These are phyloP conservation scores for Termitomyces bulborhizus DNA, from an alignment of 768 basidiomycete genomes.

Conservation along the genomic window DNA sequence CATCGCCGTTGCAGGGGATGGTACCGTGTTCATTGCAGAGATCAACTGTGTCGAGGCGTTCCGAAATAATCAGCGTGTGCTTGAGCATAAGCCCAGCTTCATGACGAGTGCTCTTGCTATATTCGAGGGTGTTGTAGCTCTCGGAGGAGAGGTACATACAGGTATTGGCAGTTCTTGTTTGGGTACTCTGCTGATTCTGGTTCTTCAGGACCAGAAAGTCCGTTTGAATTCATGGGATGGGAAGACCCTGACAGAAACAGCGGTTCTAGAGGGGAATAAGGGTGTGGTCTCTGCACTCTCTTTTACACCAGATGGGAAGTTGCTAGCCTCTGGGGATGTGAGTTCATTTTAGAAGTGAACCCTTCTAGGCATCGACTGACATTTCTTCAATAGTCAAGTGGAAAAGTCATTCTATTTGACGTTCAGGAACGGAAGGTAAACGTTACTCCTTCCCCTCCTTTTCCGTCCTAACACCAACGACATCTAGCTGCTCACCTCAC, in stretches of 20 bases:
- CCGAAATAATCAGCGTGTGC: conserved; percentile 62
- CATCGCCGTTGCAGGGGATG: conserved; percentile 52
- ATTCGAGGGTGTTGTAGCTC: conserved; percentile 46
- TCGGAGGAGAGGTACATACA: conserved; percentile 68
- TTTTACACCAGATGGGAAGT: conserved; percentile 71
- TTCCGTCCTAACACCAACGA: background rate
- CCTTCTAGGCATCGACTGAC: background rate
- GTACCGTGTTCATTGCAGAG: conserved; percentile 62
- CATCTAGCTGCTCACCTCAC: conserved; percentile 54
- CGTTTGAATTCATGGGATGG: conserved; percentile 71
- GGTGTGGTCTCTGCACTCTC: conserved; percentile 68
- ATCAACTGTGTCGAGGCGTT: conserved; percentile 57
- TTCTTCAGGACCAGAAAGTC: conserved; percentile 62
- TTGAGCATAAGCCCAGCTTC: conserved; percentile 46
- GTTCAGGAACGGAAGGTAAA: conserved; percentile 57
- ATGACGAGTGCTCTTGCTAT: conserved; percentile 54
- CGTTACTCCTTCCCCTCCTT: background rate
- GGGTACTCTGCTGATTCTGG: background rate
- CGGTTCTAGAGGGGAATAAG: conserved; percentile 59
- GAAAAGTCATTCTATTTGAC: conserved; percentile 77
- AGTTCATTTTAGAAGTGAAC: conserved; percentile 22
- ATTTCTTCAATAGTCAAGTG: conserved; percentile 50
- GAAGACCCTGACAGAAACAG: conserved; percentile 48
- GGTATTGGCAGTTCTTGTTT: background rate
- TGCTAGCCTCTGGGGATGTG: conserved; percentile 84